Conservation (phyloP, 345 rosid genomes). For the Passiflora organensis region DNA sequence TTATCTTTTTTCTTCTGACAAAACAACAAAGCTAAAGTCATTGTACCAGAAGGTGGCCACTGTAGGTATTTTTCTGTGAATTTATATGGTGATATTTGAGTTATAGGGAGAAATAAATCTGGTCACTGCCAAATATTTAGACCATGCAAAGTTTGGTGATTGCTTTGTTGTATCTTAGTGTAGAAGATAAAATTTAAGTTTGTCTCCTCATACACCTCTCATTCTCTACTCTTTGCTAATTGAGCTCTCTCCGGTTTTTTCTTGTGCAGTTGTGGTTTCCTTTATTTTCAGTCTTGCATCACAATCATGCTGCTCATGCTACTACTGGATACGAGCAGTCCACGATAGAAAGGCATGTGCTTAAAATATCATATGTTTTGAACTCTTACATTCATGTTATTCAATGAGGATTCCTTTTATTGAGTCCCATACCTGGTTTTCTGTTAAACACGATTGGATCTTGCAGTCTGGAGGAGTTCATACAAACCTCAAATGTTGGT, state of each 20-base stretch:
- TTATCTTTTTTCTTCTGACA: too few species aligned
- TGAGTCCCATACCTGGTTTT: not conserved
- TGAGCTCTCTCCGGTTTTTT: not conserved
- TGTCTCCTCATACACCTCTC: not conserved
- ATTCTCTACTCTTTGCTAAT: not conserved
- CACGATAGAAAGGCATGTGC: constrained; percentile 54
- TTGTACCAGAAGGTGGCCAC: too few species aligned
- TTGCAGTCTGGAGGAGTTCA: constrained; percentile 82
- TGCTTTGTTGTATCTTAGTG: not conserved
- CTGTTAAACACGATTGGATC: constrained; percentile 15
- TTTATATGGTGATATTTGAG: not conserved
- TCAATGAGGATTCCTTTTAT: too few species aligned
- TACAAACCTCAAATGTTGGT: constrained; percentile 78
- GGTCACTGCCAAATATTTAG: too few species aligned
- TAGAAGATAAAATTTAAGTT: not conserved
- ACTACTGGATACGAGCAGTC: constrained; percentile 41
- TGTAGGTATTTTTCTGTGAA: too few species aligned
- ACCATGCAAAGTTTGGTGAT: too few species aligned
- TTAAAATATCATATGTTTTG: not conserved
- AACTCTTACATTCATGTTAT: too few species aligned
- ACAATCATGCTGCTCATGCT: constrained; percentile 36
- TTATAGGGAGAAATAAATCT: too few species aligned
- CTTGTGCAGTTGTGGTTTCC: constrained; percentile 95
- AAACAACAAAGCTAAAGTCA: too few species aligned
- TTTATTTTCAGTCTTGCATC: constrained; percentile 64